Conservation (phyloP, 495 filamentous ascomycete genomes). For the Pseudoneurospora amorphoporcata region DNA sequence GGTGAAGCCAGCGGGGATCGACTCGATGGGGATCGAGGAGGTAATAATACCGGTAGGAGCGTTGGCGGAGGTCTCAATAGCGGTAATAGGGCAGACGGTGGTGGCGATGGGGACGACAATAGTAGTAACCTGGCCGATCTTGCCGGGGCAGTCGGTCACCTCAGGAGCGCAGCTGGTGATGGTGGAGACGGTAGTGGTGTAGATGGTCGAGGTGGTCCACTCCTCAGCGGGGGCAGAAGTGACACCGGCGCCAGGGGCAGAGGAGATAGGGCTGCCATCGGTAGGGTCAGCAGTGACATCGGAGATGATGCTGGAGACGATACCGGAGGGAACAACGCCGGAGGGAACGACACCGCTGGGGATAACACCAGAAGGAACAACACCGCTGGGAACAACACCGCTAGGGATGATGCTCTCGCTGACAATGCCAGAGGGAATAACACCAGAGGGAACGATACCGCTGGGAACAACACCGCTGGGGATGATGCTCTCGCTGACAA, state of each 20-base stretch:
- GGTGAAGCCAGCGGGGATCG: conserved; percentile 12
- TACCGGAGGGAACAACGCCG: too few species aligned
- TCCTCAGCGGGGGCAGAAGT: conserved; percentile 5
- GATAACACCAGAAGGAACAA: neutral
- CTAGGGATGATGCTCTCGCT: neutral
- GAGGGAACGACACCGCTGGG: neutral
- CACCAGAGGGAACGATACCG: neutral
- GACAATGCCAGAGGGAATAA: neutral
- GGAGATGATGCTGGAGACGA: neutral
- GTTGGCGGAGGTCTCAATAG: conserved; percentile 17
- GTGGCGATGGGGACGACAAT: conserved; percentile 26
- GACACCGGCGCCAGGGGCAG: neutral
- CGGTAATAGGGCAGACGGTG: conserved; percentile 31
- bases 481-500: too few species aligned
- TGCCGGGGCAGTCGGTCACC: conserved; percentile 46
- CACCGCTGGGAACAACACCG: neutral
- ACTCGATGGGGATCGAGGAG: conserved; percentile 6
- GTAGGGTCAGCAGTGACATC: too few species aligned
- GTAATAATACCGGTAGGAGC: neutral
- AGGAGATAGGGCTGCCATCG: neutral
- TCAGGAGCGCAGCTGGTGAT: conserved; percentile 46
- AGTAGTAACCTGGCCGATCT: conserved; percentile 31
- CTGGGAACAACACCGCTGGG: neutral
- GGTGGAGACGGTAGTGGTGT: conserved; percentile 42
- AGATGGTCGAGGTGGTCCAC: conserved; percentile 30